Percentiles rank a stretch among this genome's conserved stretches.
phyloP scores from a whole-genome alignment of 345 rosid species.

The Salix purpurea region DNA sequence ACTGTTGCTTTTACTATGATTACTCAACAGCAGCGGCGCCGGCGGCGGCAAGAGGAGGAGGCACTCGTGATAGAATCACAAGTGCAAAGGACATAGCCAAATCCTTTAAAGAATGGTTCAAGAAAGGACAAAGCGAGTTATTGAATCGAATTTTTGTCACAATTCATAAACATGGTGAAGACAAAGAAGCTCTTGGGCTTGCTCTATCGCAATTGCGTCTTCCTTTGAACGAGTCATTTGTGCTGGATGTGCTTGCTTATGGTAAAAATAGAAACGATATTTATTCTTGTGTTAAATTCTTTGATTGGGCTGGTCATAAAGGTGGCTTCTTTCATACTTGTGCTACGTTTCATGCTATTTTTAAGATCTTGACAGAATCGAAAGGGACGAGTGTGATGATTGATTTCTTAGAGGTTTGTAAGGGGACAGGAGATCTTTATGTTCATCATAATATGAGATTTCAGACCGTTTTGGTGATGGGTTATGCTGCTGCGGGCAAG shows the following conservation, averaged over 20 bases:
- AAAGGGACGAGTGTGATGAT: conserved; percentile 39
- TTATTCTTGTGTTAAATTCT: conserved; percentile 70
- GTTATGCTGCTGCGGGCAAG: conserved; percentile 73
- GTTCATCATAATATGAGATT: conserved; percentile 26
- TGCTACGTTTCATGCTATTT: conserved; percentile 57
- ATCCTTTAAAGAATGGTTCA: conserved; percentile 63
- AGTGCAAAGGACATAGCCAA: conserved; percentile 34
- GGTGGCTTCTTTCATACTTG: conserved; percentile 57
- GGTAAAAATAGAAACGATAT: conserved; percentile 38
- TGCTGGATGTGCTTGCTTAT: conserved; percentile 53
- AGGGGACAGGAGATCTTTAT: conserved; percentile 1
- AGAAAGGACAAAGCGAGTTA: conserved; percentile 19
- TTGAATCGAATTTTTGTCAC: conserved; percentile 45
- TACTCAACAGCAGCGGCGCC: not conserved
- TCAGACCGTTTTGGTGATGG: conserved; percentile 57
- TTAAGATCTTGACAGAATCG: conserved; percentile 56
- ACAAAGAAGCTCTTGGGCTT: conserved; percentile 9
- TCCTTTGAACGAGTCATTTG: conserved; percentile 35
- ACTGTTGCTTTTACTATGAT: not conserved
- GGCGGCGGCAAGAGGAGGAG: not conserved
- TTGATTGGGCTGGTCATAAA: conserved; percentile 90
- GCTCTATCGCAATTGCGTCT: not conserved
- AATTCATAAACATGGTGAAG: conserved; percentile 24
- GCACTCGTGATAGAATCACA: not conserved
- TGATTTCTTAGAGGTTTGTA: conserved; percentile 42